These are phyloP conservation scores for Colletotrichum liaoningense DNA, from an alignment of 2,329 filamentous ascomycete genomes.

Conservation along the genomic window DNA sequence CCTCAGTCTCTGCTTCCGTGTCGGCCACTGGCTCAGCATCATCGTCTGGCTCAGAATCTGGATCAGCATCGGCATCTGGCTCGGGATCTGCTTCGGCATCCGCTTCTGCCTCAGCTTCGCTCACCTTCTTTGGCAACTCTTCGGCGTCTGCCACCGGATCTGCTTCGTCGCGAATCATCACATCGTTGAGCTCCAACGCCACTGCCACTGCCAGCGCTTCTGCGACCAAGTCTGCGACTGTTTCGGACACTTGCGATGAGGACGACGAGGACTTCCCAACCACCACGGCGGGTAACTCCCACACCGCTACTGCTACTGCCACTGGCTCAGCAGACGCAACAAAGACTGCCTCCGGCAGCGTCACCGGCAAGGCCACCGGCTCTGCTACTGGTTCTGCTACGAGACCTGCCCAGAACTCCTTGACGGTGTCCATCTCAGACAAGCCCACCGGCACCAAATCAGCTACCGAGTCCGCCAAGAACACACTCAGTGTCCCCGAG, in stretches of 20 bases:
- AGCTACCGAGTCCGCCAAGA: conserved; percentile 9
- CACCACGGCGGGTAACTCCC: neutral
- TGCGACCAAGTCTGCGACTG: conserved; percentile 19
- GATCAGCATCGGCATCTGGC: neutral
- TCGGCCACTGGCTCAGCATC: conserved; percentile 7
- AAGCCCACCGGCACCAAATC: neutral
- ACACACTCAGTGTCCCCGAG: conserved; percentile 1
- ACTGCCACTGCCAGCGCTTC: conserved; percentile 8
- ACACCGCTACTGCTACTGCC: neutral
- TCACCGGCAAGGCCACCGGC: neutral
- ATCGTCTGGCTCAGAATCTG: neutral
- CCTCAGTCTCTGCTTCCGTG: neutral
- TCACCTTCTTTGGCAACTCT: conserved; percentile 4
- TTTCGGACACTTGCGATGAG: conserved; percentile 27
- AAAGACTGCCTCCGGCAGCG: neutral
- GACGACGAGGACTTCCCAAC: conserved; percentile 27
- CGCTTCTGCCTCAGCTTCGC: neutral
- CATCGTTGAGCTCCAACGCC: conserved; percentile 1
- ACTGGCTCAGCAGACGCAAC: conserved; percentile 13
- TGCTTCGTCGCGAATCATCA: conserved; percentile 3
- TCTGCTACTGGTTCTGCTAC: conserved; percentile 11
- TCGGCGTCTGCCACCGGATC: neutral
- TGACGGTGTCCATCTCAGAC: neutral
- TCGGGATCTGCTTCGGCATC: neutral
- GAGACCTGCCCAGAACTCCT: conserved; percentile 30